Percentiles rank a stretch among this genome's conserved stretches.
Evolutionary conservation across 768 basidiomycete species (phyloP).

Genomic region (Pisolithus sp.): DNA sequence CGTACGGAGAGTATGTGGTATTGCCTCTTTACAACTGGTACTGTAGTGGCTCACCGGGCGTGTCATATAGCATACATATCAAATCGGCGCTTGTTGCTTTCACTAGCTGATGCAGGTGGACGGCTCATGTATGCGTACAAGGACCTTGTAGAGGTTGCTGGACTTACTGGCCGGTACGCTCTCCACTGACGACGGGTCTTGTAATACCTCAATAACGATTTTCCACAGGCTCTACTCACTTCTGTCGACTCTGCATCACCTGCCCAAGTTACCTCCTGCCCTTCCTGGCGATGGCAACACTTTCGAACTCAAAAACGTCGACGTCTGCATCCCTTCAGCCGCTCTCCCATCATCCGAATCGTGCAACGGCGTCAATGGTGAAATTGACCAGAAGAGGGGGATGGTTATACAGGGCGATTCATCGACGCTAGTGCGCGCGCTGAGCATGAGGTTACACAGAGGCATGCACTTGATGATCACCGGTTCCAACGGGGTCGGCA

Average conservation of each 20-base stretch:
- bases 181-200: not conserved
- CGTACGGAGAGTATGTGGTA: constrained; percentile 43
- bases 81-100: constrained; percentile 82
- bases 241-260: constrained; percentile 76
- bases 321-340: constrained; percentile 55
- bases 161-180: constrained; percentile 60
- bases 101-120: constrained; percentile 94
- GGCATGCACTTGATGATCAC: constrained; percentile 93
- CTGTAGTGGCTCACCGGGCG: not conserved
- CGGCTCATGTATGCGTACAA: constrained; percentile 96
- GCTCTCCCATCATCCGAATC: not conserved
- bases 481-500: constrained; percentile 88
- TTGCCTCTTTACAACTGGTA: not conserved
- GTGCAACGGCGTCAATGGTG: constrained; percentile 1
- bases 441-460: constrained; percentile 54
- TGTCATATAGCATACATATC: constrained; percentile 71
- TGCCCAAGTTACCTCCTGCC: constrained; percentile 45
- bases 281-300: constrained; percentile 29
- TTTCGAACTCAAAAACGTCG: constrained; percentile 62
- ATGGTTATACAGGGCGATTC: not conserved
- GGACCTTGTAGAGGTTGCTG: constrained; percentile 91
- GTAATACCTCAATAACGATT: not conserved
- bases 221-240: constrained; percentile 69
- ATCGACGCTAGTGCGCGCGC: constrained; percentile 56
- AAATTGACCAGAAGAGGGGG: not conserved